Evolutionary conservation across 1,284 basidiomycete genomes (phyloP), one percentile per base, ranked within the genome.

Genomic region (Apiotrichum akiyoshidainum): DNA sequence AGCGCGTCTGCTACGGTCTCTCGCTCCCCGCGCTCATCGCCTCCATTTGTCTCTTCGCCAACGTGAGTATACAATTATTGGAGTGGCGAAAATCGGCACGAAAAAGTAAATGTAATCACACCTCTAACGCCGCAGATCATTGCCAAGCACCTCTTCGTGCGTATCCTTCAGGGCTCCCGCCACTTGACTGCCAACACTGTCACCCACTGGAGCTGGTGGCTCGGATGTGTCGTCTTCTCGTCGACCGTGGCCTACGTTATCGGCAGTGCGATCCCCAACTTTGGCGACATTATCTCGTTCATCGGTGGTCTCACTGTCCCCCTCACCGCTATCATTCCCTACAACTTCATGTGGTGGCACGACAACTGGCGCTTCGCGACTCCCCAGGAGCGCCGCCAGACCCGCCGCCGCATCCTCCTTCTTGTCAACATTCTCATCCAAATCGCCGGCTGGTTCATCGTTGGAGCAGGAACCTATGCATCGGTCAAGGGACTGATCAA

Each of bases 141-240:
- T 14, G 83, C 83, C 40, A 86, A 86, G 69, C 81, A 84, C 52
- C 65, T 86, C 54, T 87, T 87, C 67, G 80, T 87, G 57, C 81
- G 85, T 12, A 61, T 83, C 55, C 83, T 87, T 67, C 80, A 84
- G 16, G 79, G 81, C 60, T 80, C 82, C 13, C 72, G 72, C n/a
- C 86, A 87, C 70, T 70, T 87, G 55, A 81, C 85, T 63, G 78
- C 77, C 19, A 84, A 85, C 63, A 86, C 85, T 0, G 10, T 78
- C 17, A 74, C 81, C 9, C 85, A 86, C 50, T 86, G 85, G 84
- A 63, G 73, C 14, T 74, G 79, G 8, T 87, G 86, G 85, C 73
- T 79, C 44, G 61, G 69, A 8, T 77, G 84, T 21, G 82, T 81
- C 21, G 16, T 54, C 45, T 58, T 55, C 55, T 57, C 52, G 10